Evolutionary conservation across 2,329 filamentous ascomycete species (phyloP), one percentile per base, ranked within the genome.

Genomic region (Fusarium algeriense): DNA sequence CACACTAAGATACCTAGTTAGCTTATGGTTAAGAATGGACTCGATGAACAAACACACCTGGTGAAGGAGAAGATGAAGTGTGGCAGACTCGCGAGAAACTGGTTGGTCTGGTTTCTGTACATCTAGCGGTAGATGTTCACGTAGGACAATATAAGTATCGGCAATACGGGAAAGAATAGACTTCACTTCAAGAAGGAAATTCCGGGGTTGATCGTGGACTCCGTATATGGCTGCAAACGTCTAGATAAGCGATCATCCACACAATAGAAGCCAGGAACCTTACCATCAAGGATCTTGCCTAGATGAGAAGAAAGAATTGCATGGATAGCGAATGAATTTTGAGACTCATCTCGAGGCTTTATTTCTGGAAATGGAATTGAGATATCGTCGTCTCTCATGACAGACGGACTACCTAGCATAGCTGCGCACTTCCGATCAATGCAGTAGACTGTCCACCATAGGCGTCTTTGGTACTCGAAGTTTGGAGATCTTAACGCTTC

Each of bases 371-470:
- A 69, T 20, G 70, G 71, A 12, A 73, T 73, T 6, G 70, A 71
- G 17, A 73, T 67, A 13, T 73, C 67, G 3, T 69, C 58, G 13
- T 71, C 71, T 38, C 60, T 60, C 64, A 71, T 73, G 10, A 69
- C 48, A 2, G 68, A 73, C 2, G 59, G 70, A 26, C 58, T 73
- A 2, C 70, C 70, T 7, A 73, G 28, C 67, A 73, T 67, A 10
- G 60, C 57, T 17, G 71, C 68, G 20, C 64, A 71, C 26, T 73
- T 73, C 11, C 71, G 65, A 14, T 74, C 71, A 8, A 74, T 73
- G 13, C 71, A 74, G 40, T 73, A 74, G 6, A 72, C 62, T 13
- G 68, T 67, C 71, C 71, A 74, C 71, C 68, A 74, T 7, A 74
- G 56, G 7, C 60, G 64, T 15, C 71, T 66, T 46, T 60, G 62